These are phyloP conservation scores for Fusarium setosum DNA, from an alignment of 2,329 filamentous ascomycete species.

Conservation along the genomic window DNA sequence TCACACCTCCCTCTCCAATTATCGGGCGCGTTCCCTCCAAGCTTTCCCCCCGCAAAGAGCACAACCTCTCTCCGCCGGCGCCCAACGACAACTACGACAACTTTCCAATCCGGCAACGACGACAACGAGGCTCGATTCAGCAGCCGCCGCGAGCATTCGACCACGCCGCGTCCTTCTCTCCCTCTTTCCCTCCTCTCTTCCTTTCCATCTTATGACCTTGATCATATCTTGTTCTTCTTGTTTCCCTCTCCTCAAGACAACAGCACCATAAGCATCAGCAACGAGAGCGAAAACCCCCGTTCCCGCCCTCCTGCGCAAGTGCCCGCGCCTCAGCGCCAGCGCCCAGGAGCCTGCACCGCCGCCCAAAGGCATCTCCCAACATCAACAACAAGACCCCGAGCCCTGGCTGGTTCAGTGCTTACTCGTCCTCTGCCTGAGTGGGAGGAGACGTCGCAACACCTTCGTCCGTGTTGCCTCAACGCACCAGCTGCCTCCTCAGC, in stretches of 20 bases:
- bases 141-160: conserved; percentile 37
- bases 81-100: conserved; percentile 39
- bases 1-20: conserved; percentile 36
- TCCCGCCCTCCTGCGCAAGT: conserved; percentile 37
- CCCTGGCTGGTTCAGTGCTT: conserved; percentile 47
- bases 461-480: conserved; percentile 25
- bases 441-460: conserved; percentile 35
- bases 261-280: conserved; percentile 32
- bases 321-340: conserved; percentile 37
- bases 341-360: conserved; percentile 32
- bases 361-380: conserved; percentile 33
- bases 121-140: conserved; percentile 40
- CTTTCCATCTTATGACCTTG: conserved; percentile 14
- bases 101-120: conserved; percentile 36
- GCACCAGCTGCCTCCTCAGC: conserved; percentile 25
- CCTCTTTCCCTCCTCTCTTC: conserved; percentile 11
- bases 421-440: conserved; percentile 31
- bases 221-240: conserved; percentile 7
- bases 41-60: conserved; percentile 43
- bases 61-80: conserved; percentile 40
- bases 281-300: conserved; percentile 25
- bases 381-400: conserved; percentile 36
- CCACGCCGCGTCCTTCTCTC: conserved; percentile 34
- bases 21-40: conserved; percentile 37
- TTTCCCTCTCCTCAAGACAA: conserved; percentile 11